A percentile compares a stretch with the other conserved stretches of the same genome.
These are phyloP conservation scores for Solanum chacoense DNA, from an alignment of 305 asterid genomes.

Conservation along the genomic window DNA sequence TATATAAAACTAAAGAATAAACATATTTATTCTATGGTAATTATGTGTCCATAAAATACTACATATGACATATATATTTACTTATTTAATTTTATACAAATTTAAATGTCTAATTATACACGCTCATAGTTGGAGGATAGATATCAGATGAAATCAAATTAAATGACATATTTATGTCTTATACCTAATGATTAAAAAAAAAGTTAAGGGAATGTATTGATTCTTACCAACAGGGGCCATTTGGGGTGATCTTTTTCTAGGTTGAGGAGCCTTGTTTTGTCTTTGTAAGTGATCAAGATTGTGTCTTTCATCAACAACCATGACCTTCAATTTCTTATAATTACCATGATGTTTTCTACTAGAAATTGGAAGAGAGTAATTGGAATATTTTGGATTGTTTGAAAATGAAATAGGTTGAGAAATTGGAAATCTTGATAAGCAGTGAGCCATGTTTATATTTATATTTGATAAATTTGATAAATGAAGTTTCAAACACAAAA, in stretches of 20 bases:
- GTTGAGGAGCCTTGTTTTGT: slow-evolving; percentile 24
- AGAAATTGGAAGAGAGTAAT: background rate
- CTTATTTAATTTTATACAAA: too few relatives aligned
- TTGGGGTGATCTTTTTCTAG: slow-evolving; percentile 28
- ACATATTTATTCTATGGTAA: too few relatives aligned
- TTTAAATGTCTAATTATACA: too few relatives aligned
- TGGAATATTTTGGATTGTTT: slow-evolving; percentile 6
- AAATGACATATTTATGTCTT: background rate
- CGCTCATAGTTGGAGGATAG: too few relatives aligned
- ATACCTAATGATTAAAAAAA: too few relatives aligned
- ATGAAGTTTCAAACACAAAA: background rate
- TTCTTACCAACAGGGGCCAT: slow-evolving; percentile 46
- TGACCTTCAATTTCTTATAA: slow-evolving; percentile 11
- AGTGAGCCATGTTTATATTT: slow-evolving; percentile 21
- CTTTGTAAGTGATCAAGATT: slow-evolving; percentile 45
- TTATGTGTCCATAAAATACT: too few relatives aligned
- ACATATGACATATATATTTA: too few relatives aligned
- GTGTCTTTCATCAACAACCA: slow-evolving; percentile 25
- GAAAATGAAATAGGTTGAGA: slow-evolving; percentile 10
- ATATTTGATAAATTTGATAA: background rate
- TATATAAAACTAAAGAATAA: too few relatives aligned
- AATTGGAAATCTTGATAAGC: slow-evolving; percentile 23
- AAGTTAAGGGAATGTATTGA: background rate
- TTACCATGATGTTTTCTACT: background rate
- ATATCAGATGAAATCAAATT: background rate